A percentile compares a stretch with the other conserved stretches of the same genome.
Evolutionary conservation across 257 asterid species (phyloP).

Genomic region (Jaltomata sinuosa): DNA sequence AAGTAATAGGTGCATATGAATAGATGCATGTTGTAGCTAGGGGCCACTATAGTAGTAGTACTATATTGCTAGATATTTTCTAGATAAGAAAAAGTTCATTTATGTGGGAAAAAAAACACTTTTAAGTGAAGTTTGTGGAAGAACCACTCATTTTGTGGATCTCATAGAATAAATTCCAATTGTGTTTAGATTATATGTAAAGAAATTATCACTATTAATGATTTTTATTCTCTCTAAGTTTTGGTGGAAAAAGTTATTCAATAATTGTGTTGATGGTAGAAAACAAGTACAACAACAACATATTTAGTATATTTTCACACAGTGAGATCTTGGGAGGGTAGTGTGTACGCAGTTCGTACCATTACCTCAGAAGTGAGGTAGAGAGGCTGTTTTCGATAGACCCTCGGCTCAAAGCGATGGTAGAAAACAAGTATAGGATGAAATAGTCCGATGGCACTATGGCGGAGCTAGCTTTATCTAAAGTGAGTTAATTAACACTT

Average conservation of each 20-base stretch:
- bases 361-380: too few species aligned
- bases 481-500: too few species aligned
- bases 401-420: too few species aligned
- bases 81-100: not conserved
- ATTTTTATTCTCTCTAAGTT: too few species aligned
- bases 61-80: not conserved
- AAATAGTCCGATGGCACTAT: too few species aligned
- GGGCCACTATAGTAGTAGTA: not conserved
- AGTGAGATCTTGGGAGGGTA: too few species aligned
- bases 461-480: too few species aligned
- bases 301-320: too few species aligned
- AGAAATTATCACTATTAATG: not conserved
- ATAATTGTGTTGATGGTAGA: not conserved
- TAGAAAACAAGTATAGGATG: not conserved
- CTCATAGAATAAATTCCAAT: not conserved
- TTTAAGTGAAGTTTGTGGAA: not conserved
- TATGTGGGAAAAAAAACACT: not conserved
- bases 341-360: too few species aligned
- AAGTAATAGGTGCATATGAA: not conserved
- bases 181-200: not conserved
- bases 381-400: too few species aligned
- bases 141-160: slow-evolving; percentile 1
- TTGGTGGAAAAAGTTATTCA: not conserved
- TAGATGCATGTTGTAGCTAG: not conserved
- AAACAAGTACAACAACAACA: too few species aligned